Evolutionary conservation across 306 rosid genomes (phyloP), one percentile per base, ranked within the genome.

Genomic region (Dalbergia oliveri): DNA sequence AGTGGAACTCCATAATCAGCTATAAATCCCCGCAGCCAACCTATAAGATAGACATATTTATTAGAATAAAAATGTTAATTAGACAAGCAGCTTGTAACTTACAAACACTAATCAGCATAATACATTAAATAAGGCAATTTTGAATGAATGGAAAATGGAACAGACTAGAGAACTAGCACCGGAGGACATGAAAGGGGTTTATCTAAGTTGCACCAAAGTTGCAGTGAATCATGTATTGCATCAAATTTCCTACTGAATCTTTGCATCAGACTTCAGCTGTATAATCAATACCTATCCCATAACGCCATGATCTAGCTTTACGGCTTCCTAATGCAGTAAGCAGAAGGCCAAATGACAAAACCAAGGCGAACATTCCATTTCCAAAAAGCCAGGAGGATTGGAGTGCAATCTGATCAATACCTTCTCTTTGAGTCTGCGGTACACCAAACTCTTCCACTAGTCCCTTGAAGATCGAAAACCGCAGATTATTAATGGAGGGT

Each of bases 1-100:
- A 92, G 82, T 15, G 97, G 97, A 41, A 92, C 97, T 83, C 97
- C 97, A 83, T 92, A 92, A 84, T 92, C 97, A 4, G 95, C 91
- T 14, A 92, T 76, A 73, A 92, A 85, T 70, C 97, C 97, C 68
- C 97, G 86, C 68, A 92, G 67, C 79, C 91, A 86, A 39, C 92
- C 97, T 92, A 71, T 35, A 69, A 64, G 41, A 51, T 23, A 31
- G 59, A 23, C 80, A 66, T 47, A 70, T 59, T 59, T 68, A 26
- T 44, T 45, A 61, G 57, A 69, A 86, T 63, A 62, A 12, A 54
- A 54, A 53, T 18, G 14, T 14, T 23, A 2, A 39, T 43, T 43
- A 19, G 59, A 45, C 81, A 73, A 73, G n/a, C 9, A 44, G 18
- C 54, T 59, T 43, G 9, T 71, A 56, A 51, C 31, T 26, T 16